Conservation (phyloP, 768 basidiomycete genomes). For the Termitomyces sp. region DNA sequence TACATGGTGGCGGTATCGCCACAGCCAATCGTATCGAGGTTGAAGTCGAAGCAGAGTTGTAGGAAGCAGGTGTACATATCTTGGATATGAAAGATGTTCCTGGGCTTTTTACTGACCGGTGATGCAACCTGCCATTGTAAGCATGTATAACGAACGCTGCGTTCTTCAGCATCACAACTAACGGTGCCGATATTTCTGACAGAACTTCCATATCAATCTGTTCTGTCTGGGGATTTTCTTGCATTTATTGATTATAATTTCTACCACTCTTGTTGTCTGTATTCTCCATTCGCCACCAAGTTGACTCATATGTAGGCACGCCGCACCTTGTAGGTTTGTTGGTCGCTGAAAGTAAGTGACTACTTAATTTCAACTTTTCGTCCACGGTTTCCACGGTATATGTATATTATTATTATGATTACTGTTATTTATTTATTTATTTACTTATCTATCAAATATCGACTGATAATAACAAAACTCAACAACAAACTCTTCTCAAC, state of each 20-base stretch:
- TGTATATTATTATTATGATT: no score
- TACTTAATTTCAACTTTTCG: no score
- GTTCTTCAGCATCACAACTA: no score
- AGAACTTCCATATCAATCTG: not conserved
- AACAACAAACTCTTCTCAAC: no score
- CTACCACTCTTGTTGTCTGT: no score
- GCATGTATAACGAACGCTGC: not conserved
- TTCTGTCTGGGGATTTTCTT: not conserved
- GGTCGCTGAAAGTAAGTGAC: no score
- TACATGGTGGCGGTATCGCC: conserved; percentile 54
- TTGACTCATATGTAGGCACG: no score
- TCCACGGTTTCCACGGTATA: no score
- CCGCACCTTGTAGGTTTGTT: no score
- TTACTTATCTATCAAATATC: no score
- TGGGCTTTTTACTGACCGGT: conserved; percentile 57
- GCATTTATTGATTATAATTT: no score
- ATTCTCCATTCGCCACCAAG: no score
- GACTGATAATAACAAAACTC: not conserved
- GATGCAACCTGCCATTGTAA: not conserved
- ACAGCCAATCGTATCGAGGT: conserved; percentile 47
- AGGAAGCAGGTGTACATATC: conserved; percentile 63
- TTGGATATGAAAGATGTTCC: conserved; percentile 66
- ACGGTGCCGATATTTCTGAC: not conserved
- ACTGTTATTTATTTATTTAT: not conserved
- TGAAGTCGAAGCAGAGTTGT: conserved; percentile 64